Percentiles rank a stretch among this genome's conserved stretches.
These are phyloP conservation scores for Phytophthora pini DNA, from an alignment of 352 stramenopile genomes.

Conservation along the genomic window DNA sequence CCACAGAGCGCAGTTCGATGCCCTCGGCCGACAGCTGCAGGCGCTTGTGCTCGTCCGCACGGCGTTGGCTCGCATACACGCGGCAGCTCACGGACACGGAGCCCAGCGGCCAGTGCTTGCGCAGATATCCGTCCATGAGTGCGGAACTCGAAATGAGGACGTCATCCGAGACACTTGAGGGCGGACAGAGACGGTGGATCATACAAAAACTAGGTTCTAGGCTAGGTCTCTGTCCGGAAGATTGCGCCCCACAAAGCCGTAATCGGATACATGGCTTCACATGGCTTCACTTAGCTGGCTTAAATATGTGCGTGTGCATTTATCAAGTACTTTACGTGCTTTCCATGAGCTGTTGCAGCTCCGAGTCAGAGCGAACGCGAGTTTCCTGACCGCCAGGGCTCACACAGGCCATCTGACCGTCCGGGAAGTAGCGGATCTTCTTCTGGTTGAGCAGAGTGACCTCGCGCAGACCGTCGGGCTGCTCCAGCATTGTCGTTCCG, in stretches of 20 bases:
- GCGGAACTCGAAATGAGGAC: constrained; percentile 12
- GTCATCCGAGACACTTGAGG: constrained; percentile 11
- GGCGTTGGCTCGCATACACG: constrained; percentile 32
- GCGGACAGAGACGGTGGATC: constrained; percentile 6
- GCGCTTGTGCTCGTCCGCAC: constrained; percentile 33
- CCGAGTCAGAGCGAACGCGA: constrained; percentile 65
- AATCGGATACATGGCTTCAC: background rate
- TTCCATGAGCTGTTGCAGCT: constrained; percentile 69
- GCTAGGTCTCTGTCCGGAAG: background rate
- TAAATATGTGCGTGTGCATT: constrained; percentile 31
- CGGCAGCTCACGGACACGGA: constrained; percentile 39
- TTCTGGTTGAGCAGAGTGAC: constrained; percentile 81
- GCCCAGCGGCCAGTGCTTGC: constrained; percentile 33
- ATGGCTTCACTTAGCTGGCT: background rate
- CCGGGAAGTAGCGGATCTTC: constrained; percentile 75
- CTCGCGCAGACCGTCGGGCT: constrained; percentile 70
- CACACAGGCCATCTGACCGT: constrained; percentile 75
- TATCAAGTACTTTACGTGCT: constrained; percentile 18
- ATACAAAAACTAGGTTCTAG: constrained; percentile 2
- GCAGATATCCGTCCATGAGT: constrained; percentile 34
- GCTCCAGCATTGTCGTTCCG: constrained; percentile 84
- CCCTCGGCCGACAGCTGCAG: constrained; percentile 41
- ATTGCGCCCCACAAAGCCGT: constrained; percentile 3
- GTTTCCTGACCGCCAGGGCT: constrained; percentile 52
- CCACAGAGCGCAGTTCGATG: constrained; percentile 40